Evolutionary conservation across 2,329 filamentous ascomycete genomes (phyloP).

Genomic region (Nannizziopsis arthrosporioides): DNA sequence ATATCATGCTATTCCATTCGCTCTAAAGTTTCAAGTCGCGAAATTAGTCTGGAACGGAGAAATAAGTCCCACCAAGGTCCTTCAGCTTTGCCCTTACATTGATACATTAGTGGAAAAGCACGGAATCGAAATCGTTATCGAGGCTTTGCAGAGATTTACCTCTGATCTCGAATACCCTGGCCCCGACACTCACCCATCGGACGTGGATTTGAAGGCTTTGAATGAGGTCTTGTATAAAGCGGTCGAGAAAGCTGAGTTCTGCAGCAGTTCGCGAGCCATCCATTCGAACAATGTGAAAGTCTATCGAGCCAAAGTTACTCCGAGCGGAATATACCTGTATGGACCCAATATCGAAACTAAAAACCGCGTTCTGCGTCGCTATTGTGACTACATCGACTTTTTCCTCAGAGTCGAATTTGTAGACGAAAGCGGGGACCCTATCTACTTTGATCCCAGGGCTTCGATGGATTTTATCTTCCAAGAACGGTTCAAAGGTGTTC

Average conservation of each 20-base stretch:
- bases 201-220: slow-evolving; percentile 34
- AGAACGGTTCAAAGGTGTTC: slow-evolving; percentile 48
- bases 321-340: slow-evolving; percentile 41
- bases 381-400: slow-evolving; percentile 45
- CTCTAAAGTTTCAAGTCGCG: slow-evolving; percentile 51
- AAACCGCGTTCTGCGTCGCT: slow-evolving; percentile 61
- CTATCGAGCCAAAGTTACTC: slow-evolving; percentile 49
- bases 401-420: slow-evolving; percentile 62
- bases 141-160: slow-evolving; percentile 45
- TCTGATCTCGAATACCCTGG: slow-evolving; percentile 44
- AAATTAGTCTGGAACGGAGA: slow-evolving; percentile 52
- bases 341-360: slow-evolving; percentile 49
- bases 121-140: slow-evolving; percentile 20
- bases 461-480: slow-evolving; percentile 44
- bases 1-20: slow-evolving; percentile 38
- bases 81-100: slow-evolving; percentile 38
- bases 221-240: slow-evolving; percentile 23
- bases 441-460: slow-evolving; percentile 45
- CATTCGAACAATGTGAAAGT: slow-evolving; percentile 39
- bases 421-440: slow-evolving; percentile 58
- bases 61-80: slow-evolving; percentile 42
- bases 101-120: slow-evolving; percentile 12
- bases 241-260: slow-evolving; percentile 1
- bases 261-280: neutral
- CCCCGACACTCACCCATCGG: slow-evolving; percentile 38